Conservation (phyloP, 805 yeast genomes). For the Allodekkera sacchari region DNA sequence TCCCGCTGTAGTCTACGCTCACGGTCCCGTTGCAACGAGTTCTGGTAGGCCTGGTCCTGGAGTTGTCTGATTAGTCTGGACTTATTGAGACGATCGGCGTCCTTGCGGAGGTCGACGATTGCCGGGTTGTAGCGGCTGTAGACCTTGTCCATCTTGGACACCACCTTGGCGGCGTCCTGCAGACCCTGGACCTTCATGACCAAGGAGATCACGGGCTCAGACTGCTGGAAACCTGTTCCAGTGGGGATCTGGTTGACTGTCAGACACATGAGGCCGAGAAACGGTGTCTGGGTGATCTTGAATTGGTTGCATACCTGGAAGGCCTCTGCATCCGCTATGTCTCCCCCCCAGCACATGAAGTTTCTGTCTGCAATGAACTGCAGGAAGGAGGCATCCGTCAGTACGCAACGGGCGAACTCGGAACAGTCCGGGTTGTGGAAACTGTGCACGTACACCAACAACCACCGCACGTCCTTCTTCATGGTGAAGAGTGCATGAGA, state of each 20-base stretch:
- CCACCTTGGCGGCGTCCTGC: constrained; percentile 28
- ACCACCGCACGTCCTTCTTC: constrained; percentile 60
- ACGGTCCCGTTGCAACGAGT: constrained; percentile 58
- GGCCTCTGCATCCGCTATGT: constrained; percentile 72
- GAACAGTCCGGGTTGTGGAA: constrained; percentile 58
- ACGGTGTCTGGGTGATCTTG: constrained; percentile 70
- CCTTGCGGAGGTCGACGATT: constrained; percentile 51
- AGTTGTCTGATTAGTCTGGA: constrained; percentile 52
- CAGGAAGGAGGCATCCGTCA: constrained; percentile 44
- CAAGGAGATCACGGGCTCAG: constrained; percentile 50
- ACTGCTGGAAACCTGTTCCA: constrained; percentile 44
- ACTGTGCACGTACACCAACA: constrained; percentile 66
- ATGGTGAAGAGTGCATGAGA: constrained; percentile 69
- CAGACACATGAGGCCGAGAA: constrained; percentile 65
- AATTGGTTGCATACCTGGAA: constrained; percentile 73
- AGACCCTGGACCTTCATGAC: constrained; percentile 60
- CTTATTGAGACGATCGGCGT: constrained; percentile 50
- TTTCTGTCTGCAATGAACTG: constrained; percentile 40
- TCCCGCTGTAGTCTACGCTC: constrained; percentile 36
- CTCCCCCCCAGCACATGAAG: constrained; percentile 80
- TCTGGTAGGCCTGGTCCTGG: constrained; percentile 73
- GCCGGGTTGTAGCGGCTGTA: constrained; percentile 51
- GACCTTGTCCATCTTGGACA: constrained; percentile 28
- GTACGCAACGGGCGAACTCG: constrained; percentile 42
- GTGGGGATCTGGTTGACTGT: constrained; percentile 49